phyloP scores from a whole-genome alignment of 192 early-diverging fungal genomes.

The Backusella liffmaniae region DNA sequence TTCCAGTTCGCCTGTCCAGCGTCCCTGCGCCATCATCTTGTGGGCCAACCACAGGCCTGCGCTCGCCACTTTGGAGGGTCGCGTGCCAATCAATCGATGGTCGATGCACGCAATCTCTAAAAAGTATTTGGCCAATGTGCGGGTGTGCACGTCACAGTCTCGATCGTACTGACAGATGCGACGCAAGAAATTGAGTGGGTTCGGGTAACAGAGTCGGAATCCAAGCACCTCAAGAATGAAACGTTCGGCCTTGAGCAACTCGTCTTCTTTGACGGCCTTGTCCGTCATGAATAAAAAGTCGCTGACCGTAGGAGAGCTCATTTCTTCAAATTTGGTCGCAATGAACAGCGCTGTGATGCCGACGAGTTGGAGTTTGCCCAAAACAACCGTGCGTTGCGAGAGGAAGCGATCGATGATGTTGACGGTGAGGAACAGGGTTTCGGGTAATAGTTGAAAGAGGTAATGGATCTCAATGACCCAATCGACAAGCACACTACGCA shows the following conservation, averaged over 20 bases:
- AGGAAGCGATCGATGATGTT: constrained; percentile 97
- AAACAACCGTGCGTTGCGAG: constrained; percentile 76
- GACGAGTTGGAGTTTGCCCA: constrained; percentile 92
- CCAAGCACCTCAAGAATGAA: constrained; percentile 86
- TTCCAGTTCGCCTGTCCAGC: constrained; percentile 77
- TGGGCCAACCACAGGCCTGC: constrained; percentile 80
- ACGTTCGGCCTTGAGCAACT: constrained; percentile 89
- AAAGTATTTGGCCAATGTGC: constrained; percentile 93
- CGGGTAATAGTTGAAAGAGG: constrained; percentile 88
- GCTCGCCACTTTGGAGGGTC: constrained; percentile 77
- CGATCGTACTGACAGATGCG: constrained; percentile 82
- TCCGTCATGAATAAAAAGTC: constrained; percentile 89
- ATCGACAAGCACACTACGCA: constrained; percentile 91
- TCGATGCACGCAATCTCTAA: constrained; percentile 94
- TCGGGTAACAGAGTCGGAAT: constrained; percentile 87
- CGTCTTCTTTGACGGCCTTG: constrained; percentile 72
- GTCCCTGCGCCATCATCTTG: constrained; percentile 68
- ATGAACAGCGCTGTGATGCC: constrained; percentile 89
- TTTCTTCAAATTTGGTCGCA: constrained; percentile 96
- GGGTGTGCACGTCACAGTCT: constrained; percentile 85
- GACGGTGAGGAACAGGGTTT: constrained; percentile 91
- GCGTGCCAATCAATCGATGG: constrained; percentile 67
- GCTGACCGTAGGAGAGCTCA: constrained; percentile 74
- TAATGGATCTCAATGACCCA: constrained; percentile 94
- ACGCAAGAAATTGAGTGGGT: constrained; percentile 90